Evolutionary conservation across 495 filamentous ascomycete species (phyloP), one percentile per base, ranked within the genome.

Genomic region (Parmelia sp.): DNA sequence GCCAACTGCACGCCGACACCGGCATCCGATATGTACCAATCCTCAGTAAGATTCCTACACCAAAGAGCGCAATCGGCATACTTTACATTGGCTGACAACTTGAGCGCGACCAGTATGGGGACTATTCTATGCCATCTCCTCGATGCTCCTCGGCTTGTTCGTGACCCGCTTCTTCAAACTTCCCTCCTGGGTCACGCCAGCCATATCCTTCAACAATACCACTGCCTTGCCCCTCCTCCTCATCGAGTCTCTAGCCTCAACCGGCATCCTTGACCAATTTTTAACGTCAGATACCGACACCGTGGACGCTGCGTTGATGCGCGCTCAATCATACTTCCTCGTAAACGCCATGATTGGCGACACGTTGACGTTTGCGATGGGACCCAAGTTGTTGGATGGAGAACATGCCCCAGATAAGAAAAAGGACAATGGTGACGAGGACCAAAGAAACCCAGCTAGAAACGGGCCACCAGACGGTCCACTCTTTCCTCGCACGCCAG

Each of bases 121-220:
- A 11, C 70, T 86, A 7, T 65, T 78, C 63, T 86, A 86, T 68
- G 83, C 82, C 36, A 33, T 79, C 36, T 45, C 78, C 4, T 88
- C 84, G 4, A 82, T 88, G 56, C 64, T 69, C 0, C 67, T 89
- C 27, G 85, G 82, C 2, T 72, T 75, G 40, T 56, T 75, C 4
- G 65, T 74, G 0, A 80, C 77, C 0, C 74, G 74, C 42, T 17
- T 79, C 6, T 79, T 88, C 60, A 75, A 78, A 27, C 76, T 91
- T 40, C 89, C 88, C 3, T 73, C 75, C 58, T 92, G 87, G 88
- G 80, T 83, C 19, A 84, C 83, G 0, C 84, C 85, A 0, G 85
- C 86, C 1, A 79, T 89, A 57, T 78, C 85, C 47, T 90, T 91
- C 76, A 92, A 90, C 76, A 93, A 91, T 69, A 90, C 89, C 0